phyloP scores from a whole-genome alignment of 129 eudicot genomes.

The Mikania micrantha region DNA sequence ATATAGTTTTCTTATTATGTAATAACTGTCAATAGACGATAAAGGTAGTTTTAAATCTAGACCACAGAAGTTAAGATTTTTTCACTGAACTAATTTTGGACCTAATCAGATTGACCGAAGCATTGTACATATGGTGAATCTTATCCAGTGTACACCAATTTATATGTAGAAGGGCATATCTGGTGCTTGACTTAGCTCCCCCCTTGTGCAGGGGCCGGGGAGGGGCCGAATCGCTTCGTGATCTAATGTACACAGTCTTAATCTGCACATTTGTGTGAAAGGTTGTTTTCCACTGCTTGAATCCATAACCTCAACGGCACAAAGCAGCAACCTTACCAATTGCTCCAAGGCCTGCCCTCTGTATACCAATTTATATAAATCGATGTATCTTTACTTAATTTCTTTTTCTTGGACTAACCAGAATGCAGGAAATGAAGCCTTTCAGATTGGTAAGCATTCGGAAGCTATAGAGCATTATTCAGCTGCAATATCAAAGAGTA shows the following conservation, averaged over 20 bases:
- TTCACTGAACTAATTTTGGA: neutral
- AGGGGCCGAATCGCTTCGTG: too few relatives aligned
- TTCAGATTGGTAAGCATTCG: slow-evolving; percentile 54
- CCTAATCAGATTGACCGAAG: neutral
- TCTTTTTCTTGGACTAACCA: slow-evolving; percentile 12
- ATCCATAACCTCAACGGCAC: too few relatives aligned
- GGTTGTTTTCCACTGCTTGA: too few relatives aligned
- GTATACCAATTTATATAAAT: too few relatives aligned
- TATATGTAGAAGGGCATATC: too few relatives aligned
- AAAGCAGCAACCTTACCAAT: too few relatives aligned
- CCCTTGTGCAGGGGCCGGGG: too few relatives aligned
- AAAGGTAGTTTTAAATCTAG: neutral
- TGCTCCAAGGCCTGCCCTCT: too few relatives aligned
- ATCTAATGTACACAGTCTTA: too few relatives aligned
- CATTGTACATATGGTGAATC: neutral
- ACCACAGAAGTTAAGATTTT: neutral
- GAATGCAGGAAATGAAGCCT: slow-evolving; percentile 92
- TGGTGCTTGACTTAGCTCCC: too few relatives aligned
- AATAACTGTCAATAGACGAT: neutral
- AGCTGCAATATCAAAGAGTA: slow-evolving; percentile 67
- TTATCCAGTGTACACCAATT: too few relatives aligned
- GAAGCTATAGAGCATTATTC: slow-evolving; percentile 93
- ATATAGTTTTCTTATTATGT: neutral
- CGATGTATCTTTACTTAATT: neutral
- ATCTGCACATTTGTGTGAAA: too few relatives aligned